A percentile compares a stretch with the other conserved stretches of the same genome.
Conservation (phyloP, 768 basidiomycete species). For the Suillus hirtellus region DNA sequence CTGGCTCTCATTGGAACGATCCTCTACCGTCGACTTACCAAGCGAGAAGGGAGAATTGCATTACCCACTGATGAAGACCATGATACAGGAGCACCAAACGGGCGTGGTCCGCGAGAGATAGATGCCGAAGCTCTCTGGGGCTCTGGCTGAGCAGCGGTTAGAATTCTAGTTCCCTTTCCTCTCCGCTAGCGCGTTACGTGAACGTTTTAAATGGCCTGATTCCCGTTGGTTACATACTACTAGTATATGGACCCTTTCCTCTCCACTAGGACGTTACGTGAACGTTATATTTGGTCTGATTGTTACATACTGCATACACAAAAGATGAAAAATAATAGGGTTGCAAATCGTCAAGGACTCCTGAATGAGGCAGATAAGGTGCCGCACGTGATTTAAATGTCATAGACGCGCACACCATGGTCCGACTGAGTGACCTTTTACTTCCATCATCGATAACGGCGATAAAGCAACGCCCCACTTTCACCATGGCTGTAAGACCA, state of each 20-base stretch:
- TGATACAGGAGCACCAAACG: constrained; percentile 7
- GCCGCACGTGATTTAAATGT: neutral
- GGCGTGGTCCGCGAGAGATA: constrained; percentile 39
- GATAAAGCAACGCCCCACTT: constrained; percentile 8
- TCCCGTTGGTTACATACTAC: neutral
- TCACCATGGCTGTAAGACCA: constrained; percentile 8
- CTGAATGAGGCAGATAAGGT: neutral
- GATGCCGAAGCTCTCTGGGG: constrained; percentile 44
- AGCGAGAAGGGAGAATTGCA: constrained; percentile 38
- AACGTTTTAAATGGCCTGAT: neutral
- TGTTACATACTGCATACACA: neutral
- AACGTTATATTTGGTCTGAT: neutral
- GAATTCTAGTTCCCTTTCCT: neutral
- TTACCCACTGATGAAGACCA: constrained; percentile 38
- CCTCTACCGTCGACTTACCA: constrained; percentile 35
- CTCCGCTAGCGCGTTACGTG: neutral
- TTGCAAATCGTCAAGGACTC: neutral
- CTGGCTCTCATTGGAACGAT: constrained; percentile 51
- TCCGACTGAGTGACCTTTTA: neutral
- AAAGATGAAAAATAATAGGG: neutral
- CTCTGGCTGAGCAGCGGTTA: constrained; percentile 12
- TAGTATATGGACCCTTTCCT: neutral
- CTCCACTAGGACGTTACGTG: neutral
- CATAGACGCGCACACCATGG: neutral
- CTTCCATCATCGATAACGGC: neutral